A percentile compares a stretch with the other conserved stretches of the same genome.
phyloP scores from a whole-genome alignment of 768 basidiomycete species.

The Amanita muscaria region DNA sequence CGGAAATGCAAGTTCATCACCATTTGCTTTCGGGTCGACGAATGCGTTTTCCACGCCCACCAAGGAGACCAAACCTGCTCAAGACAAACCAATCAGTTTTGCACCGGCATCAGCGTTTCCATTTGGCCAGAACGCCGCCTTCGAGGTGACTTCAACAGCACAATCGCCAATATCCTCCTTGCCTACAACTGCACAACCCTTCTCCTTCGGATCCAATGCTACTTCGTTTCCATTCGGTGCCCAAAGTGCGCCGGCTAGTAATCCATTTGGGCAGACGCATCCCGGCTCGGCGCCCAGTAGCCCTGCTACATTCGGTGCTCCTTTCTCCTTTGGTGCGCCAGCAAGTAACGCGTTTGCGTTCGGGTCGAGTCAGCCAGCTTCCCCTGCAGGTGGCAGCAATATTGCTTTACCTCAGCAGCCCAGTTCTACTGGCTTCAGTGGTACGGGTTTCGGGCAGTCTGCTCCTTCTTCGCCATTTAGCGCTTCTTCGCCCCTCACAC shows the following conservation, averaged over 20 bases:
- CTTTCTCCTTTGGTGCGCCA: slow-evolving; percentile 40
- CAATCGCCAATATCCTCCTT: no score
- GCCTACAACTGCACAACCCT: slow-evolving; percentile 7
- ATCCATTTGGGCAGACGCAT: slow-evolving; percentile 23
- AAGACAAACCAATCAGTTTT: slow-evolving; percentile 41
- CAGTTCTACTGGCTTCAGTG: slow-evolving; percentile 33
- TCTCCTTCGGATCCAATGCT: slow-evolving; percentile 10
- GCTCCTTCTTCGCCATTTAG: slow-evolving; percentile 39
- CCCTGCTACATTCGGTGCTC: slow-evolving; percentile 30
- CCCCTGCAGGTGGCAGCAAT: slow-evolving; percentile 37
- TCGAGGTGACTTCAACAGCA: slow-evolving; percentile 19
- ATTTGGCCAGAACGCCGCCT: slow-evolving; percentile 1
- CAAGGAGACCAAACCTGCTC: slow-evolving; percentile 37
- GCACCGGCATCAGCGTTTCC: slow-evolving; percentile 22
- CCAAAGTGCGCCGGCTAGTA: background rate
- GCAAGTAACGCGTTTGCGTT: slow-evolving; percentile 38
- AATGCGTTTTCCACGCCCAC: slow-evolving; percentile 37
- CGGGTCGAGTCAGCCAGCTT: slow-evolving; percentile 50
- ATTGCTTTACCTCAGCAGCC: slow-evolving; percentile 30
- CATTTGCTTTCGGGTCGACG: slow-evolving; percentile 36
- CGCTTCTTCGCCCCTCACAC: slow-evolving; percentile 26
- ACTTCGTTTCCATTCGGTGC: slow-evolving; percentile 36
- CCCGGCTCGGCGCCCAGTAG: slow-evolving; percentile 26
- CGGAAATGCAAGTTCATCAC: slow-evolving; percentile 15
- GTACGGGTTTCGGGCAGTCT: slow-evolving; percentile 26